Evolutionary conservation across 2,329 filamentous ascomycete genomes (phyloP).

Genomic region (Trichophyton benhamiae): DNA sequence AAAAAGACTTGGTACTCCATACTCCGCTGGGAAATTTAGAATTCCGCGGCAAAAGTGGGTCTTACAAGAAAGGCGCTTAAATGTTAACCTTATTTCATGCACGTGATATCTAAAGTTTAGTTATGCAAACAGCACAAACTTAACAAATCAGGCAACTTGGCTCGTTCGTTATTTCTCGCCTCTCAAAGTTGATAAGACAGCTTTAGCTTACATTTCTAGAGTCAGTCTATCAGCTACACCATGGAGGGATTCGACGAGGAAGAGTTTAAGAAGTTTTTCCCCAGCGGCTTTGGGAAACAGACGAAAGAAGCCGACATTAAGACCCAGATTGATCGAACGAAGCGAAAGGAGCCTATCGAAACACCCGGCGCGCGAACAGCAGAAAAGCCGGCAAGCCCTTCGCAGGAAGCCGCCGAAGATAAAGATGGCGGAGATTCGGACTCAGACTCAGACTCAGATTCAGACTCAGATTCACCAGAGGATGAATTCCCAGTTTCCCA

Average conservation of each 20-base stretch:
- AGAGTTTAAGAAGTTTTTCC: conserved; percentile 50
- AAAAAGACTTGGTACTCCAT: too few relatives aligned
- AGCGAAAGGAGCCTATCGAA: conserved; percentile 36
- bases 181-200: not conserved
- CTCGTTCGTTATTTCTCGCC: not conserved
- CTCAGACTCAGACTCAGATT: conserved; percentile 36
- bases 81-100: too few relatives aligned
- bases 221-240: not conserved
- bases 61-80: too few relatives aligned
- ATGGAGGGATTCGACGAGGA: conserved; percentile 38
- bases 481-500: conserved; percentile 89
- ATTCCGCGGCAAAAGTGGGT: not conserved
- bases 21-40: too few relatives aligned
- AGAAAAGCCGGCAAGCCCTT: conserved; percentile 7
- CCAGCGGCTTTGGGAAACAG: conserved; percentile 75
- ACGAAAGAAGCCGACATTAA: conserved; percentile 59
- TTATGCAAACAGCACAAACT: too few relatives aligned
- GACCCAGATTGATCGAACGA: conserved; percentile 69
- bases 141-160: conserved; percentile 19
- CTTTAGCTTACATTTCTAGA: not conserved
- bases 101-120: too few relatives aligned
- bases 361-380: conserved; percentile 8
- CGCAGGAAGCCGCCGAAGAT: conserved; percentile 14
- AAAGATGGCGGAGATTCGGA: conserved; percentile 23
- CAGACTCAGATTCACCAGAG: conserved; percentile 53